Conservation (phyloP, 2,329 filamentous ascomycete species). For the Chalaropsis thielavioides region DNA sequence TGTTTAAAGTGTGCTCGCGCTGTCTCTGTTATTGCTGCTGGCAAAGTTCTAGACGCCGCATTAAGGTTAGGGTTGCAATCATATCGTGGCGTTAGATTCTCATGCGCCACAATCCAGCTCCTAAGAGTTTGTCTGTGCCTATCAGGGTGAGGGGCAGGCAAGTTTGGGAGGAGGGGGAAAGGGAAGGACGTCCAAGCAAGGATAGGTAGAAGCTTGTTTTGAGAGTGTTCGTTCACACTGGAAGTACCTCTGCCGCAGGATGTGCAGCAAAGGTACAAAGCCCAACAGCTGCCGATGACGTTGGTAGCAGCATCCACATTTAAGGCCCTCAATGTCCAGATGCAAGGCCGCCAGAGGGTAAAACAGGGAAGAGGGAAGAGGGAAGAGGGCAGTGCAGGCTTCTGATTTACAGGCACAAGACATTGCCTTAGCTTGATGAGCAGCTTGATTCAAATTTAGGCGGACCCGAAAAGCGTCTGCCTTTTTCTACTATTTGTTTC, state of each 20-base stretch:
- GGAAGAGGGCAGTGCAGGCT: conserved; percentile 16
- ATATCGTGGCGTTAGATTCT: background rate
- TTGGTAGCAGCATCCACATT: conserved; percentile 1
- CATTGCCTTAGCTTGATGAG: background rate
- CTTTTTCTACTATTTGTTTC: background rate
- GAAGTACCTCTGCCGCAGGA: background rate
- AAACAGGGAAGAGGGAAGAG: background rate
- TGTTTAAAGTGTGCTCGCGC: background rate
- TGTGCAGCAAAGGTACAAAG: conserved; percentile 9
- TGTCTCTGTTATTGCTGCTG: background rate
- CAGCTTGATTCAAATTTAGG: conserved; percentile 19
- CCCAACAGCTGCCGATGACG: background rate
- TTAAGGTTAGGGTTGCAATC: background rate
- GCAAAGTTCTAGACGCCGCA: background rate
- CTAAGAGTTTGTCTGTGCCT: background rate
- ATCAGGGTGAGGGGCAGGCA: conserved; percentile 1
- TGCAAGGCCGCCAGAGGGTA: background rate
- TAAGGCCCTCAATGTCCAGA: background rate
- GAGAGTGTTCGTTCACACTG: background rate
- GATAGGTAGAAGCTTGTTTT: background rate
- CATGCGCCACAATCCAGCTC: background rate
- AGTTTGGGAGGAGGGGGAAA: background rate
- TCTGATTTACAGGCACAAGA: conserved; percentile 15
- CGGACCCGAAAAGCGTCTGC: background rate
- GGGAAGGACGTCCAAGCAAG: no score